A percentile compares a stretch with the other conserved stretches of the same genome.
These are phyloP conservation scores for Claviceps monticola DNA, from an alignment of 2,329 filamentous ascomycete species.

Conservation along the genomic window DNA sequence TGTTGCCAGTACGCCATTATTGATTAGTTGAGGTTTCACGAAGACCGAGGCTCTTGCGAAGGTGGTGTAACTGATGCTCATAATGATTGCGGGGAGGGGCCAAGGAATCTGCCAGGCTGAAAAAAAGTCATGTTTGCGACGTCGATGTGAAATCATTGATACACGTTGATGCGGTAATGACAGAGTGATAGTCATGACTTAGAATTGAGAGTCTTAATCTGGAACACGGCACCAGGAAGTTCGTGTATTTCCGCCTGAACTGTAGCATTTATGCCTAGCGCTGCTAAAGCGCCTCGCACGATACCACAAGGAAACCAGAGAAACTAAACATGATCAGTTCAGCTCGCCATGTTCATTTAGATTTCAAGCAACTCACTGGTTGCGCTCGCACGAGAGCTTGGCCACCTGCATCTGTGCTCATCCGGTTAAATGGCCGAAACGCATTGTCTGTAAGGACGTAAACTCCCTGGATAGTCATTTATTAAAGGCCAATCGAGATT, in stretches of 20 bases:
- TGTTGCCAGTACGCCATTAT: not conserved
- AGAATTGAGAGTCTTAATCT: constrained; percentile 71
- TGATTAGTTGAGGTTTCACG: not conserved
- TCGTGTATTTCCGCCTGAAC: constrained; percentile 85
- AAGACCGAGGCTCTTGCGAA: not conserved
- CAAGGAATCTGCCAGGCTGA: not conserved
- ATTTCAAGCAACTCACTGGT: constrained; percentile 43
- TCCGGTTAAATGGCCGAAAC: constrained; percentile 77
- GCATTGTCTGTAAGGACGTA: constrained; percentile 91
- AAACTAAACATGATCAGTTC: constrained; percentile 41
- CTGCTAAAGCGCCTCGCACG: constrained; percentile 82
- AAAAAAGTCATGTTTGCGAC: not conserved
- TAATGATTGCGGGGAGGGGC: not conserved
- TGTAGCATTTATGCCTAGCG: constrained; percentile 76
- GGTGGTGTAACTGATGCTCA: not conserved
- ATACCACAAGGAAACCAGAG: constrained; percentile 92
- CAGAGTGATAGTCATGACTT: constrained; percentile 37
- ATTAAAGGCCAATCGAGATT: not conserved
- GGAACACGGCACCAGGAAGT: constrained; percentile 79
- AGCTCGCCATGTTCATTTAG: not conserved
- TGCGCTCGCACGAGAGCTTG: constrained; percentile 64
- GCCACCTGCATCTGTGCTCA: constrained; percentile 69
- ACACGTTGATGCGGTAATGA: not conserved
- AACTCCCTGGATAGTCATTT: constrained; percentile 49
- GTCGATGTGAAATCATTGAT: not conserved